Conservation (phyloP, 1,139 yeast species). For the Zygosaccharomyces sapae region DNA sequence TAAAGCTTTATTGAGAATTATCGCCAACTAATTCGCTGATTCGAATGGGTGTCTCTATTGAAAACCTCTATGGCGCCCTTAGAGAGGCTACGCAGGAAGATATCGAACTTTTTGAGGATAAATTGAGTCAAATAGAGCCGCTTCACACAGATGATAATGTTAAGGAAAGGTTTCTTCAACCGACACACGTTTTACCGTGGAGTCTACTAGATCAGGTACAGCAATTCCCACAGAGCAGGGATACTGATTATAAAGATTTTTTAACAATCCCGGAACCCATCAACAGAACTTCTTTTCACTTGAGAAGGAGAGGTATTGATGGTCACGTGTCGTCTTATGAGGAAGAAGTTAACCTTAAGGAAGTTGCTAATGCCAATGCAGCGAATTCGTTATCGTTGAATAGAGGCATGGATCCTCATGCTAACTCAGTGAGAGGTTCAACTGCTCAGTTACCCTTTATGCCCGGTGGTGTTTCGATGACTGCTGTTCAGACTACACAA, state of each 20-base stretch:
- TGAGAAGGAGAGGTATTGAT: constrained; percentile 67
- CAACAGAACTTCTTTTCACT: constrained; percentile 54
- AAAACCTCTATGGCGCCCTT: constrained; percentile 23
- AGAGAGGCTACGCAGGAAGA: constrained; percentile 23
- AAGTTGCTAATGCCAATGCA: constrained; percentile 52
- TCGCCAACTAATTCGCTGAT: background rate
- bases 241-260: constrained; percentile 41
- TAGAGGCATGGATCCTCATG: constrained; percentile 61
- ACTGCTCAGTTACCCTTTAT: constrained; percentile 81
- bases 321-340: constrained; percentile 62
- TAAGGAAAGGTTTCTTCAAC: constrained; percentile 24
- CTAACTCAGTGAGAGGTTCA: constrained; percentile 62
- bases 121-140: constrained; percentile 17
- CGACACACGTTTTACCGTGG: constrained; percentile 32
- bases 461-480: constrained; percentile 76
- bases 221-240: constrained; percentile 30
- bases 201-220: constrained; percentile 34
- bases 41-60: constrained; percentile 14
- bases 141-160: constrained; percentile 15
- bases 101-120: constrained; percentile 25
- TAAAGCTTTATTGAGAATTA: background rate
- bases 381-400: constrained; percentile 69
- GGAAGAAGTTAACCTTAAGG: constrained; percentile 53
- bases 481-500: constrained; percentile 20
- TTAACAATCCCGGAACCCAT: constrained; percentile 50